Evolutionary conservation across 371 early-diverging fungal genomes (phyloP), one percentile per base, ranked within the genome.

Genomic region (Mucor circinelloides): DNA sequence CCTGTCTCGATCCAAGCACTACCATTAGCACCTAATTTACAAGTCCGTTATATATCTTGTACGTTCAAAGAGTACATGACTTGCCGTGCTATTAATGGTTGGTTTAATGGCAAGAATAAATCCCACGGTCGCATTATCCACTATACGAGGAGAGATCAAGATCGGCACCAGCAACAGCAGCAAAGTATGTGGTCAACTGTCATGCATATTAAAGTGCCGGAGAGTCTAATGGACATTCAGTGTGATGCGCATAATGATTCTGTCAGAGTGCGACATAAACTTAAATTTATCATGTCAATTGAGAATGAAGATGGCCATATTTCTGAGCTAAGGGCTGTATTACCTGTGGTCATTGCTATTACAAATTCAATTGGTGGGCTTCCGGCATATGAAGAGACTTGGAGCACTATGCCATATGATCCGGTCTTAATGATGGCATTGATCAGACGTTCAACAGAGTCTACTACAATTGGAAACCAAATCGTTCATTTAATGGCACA

Each of bases 31-130:
- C 54, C 68, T 23, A n/a, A 59, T 27, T 31, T 58, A 42, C 50
- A 63, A 34, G 60, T 78, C n/a, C 71, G 61, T 17, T 68, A 64
- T 48, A 40, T 78, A 8, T 58, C 69, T 8, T 79, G 76, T 44
- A 72, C 69, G 0, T 76, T 83, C 52, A 83, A 83, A 54, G 84
- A 83, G 56, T 81, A 81, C 40, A 70, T 76, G 63, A 72, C 76
- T 2, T 79, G 75, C 59, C 64, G 71, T 23, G 74, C 80, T 12
- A 63, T 66, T 27, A 61, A 73, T 52, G 67, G 59, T 8, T 63
- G 78, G 79, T 58, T 73, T 64, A 75, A 73, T 70, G 68, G 76
- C 60, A 66, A 73, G 42, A 67, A 76, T 12, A 71, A 76, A 36
- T 64, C 73, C 0, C 77, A 79, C 42, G 65, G 77, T 6, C 74